A percentile compares a stretch with the other conserved stretches of the same genome.
phyloP scores from a whole-genome alignment of 176 grass and related monocot genomes.

The Aegilops umbellulata region DNA sequence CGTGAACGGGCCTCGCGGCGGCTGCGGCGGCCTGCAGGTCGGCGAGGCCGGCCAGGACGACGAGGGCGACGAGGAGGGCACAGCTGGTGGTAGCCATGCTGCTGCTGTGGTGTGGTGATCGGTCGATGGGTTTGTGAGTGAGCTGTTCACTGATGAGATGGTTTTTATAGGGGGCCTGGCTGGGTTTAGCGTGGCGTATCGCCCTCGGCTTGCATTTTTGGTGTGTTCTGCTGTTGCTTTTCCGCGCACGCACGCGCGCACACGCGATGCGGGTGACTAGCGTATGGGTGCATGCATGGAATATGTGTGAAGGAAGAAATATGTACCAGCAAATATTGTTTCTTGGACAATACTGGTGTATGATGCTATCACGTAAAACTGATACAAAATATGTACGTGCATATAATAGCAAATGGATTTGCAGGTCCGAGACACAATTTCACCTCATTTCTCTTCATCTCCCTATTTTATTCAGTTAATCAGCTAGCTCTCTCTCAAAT shows the following conservation, averaged over 20 bases:
- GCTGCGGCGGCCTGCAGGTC: neutral
- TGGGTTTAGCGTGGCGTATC: neutral
- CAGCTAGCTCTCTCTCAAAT: too few relatives aligned
- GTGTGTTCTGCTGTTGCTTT: neutral
- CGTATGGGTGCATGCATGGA: neutral
- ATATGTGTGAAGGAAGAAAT: neutral
- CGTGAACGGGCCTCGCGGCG: neutral
- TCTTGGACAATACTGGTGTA: too few relatives aligned
- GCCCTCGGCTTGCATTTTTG: neutral
- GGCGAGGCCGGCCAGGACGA: neutral
- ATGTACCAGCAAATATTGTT: too few relatives aligned
- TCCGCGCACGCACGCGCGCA: neutral
- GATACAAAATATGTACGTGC: too few relatives aligned
- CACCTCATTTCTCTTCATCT: too few relatives aligned
- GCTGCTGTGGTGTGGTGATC: neutral
- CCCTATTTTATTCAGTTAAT: too few relatives aligned
- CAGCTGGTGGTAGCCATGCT: neutral
- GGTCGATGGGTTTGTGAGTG: neutral
- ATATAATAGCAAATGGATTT: too few relatives aligned
- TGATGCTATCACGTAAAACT: too few relatives aligned
- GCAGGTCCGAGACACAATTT: too few relatives aligned
- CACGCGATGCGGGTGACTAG: neutral
- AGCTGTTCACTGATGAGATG: neutral
- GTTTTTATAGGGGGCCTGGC: slow-evolving; percentile 19
- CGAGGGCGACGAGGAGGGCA: slow-evolving; percentile 9